Base-by-base conservation (phyloP, 495 filamentous ascomycete genomes). In the Podospora conica region DNA sequence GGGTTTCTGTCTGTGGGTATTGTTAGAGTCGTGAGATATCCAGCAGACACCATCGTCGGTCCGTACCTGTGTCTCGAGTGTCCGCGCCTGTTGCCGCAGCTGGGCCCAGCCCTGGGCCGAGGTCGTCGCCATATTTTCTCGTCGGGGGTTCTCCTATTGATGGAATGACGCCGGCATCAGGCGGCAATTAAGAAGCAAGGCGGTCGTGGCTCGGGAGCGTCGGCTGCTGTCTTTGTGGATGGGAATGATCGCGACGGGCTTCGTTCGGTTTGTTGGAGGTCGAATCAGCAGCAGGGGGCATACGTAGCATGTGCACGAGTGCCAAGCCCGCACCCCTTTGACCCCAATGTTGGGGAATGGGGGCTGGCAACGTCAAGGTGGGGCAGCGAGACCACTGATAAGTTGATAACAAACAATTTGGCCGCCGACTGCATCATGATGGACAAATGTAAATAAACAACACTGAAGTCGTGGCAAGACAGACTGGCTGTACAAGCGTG, bases 71-170 rank as follows among this genome's bases (percentile, higher is more conserved):
- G 90, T 91, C 77, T 98, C 96, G 66, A 98, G 82, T 22, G 88
- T 85, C 69, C 96, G 84, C 61, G 93, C 91, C 77, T 98, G 95
- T 78, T 96, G 92, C 69, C 95, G 90, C 63, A 98, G 86, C 80
- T 97, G 95, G 68, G 92, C 88, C 95, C 95, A 98, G 75, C 92
- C 93, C 64, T 88, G 76, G 55, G 77, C 90, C 68, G 91, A 86
- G 24, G 90, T 90, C 58, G 91, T 79, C 31, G 91, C 85, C 91
- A 95, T 95, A 15, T 54, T 66, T 65, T 55, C 58, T 65, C 28
- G 64, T 65, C 23, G 29, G 57, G 27, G 24, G 21, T 56, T 48
- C 40, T 48, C 5, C 7, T 48, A 48, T 48, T 58, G 55, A 60
- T 53, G 66, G 55, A 62, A 53, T 23, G 40, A 24, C 33, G 55